Conservation (phyloP, 179 eudicot genomes). For the Patellifolia procumbens region DNA sequence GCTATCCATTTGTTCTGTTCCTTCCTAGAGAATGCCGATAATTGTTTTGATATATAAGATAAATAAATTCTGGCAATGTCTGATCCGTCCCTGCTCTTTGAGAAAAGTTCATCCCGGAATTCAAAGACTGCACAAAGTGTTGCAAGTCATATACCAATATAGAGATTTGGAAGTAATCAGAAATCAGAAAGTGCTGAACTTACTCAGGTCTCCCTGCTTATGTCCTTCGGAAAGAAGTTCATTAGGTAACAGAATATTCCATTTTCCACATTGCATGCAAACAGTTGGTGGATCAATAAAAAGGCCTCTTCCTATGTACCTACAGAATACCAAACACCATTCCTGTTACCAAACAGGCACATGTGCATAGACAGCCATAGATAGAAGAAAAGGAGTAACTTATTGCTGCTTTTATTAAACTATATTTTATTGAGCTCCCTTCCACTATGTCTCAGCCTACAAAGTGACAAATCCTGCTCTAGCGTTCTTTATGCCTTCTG, state of each 20-base stretch:
- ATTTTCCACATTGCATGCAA: slow-evolving; percentile 55
- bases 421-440: neutral
- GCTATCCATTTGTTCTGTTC: slow-evolving; percentile 53
- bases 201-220: slow-evolving; percentile 53
- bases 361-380: neutral
- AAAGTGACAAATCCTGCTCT: neutral
- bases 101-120: slow-evolving; percentile 65
- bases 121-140: slow-evolving; percentile 55
- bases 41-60: slow-evolving; percentile 50
- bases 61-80: slow-evolving; percentile 50
- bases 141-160: neutral
- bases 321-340: no score
- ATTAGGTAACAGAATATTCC: slow-evolving; percentile 72
- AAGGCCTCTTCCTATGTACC: slow-evolving; percentile 93
- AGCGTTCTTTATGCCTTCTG: neutral
- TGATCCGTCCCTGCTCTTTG: slow-evolving; percentile 60
- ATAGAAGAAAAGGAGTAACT: neutral
- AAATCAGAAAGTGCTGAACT: slow-evolving; percentile 30
- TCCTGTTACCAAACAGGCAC: neutral
- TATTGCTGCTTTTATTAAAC: neutral
- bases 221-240: slow-evolving; percentile 40
- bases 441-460: neutral
- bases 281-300: slow-evolving; percentile 87
- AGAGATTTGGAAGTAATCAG: slow-evolving; percentile 3
- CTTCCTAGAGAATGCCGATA: slow-evolving; percentile 45